Evolutionary conservation across 805 yeast species (phyloP), one percentile per base, ranked within the genome.

Genomic region (Saccharomycopsis sp.): DNA sequence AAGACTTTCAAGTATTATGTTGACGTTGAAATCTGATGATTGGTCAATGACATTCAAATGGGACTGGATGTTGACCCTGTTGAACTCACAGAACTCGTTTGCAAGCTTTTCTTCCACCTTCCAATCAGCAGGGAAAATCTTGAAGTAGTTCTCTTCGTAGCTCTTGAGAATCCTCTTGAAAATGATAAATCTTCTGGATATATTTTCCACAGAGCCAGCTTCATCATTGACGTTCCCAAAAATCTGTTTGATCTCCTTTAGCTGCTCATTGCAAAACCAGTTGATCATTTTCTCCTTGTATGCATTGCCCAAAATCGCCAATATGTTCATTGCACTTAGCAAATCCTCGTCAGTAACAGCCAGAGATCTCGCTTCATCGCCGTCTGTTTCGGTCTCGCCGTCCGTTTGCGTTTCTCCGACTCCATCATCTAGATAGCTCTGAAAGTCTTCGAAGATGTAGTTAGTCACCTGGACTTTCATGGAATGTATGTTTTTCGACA

Each of bases 121-220:
- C 97, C 97, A 94, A 1, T 71, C 72, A 1, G 74, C 67, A 0
- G 95, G 94, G 71, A 94, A 94, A 37, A 77, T 74, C 5, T 70
- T 64, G 1, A 75, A 67, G 63, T 79, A 82, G 34, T 76, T 77
- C 1, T 80, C 68, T 59, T 82, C 84, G 63, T 84, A 82, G 44
- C 78, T 76, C 55, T 78, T 79, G 59, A 92, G 71, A 1, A 89
- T 79, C 63, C 87, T 84, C 63, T 85, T 84, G 71, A 89, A 88
- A 68, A 87, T 92, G 34, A 91, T 80, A 68, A 83, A 94, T 53
- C 99, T 75, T 63, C 97, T 75, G 34, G 82, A 79, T 54, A 94
- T 71, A 70, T 94, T 94, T 59, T 94, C 99, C 60, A 94, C 73
- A 3, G 95, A 86, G 0, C 97, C 97, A 0, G 99, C 99, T 71